Percentiles rank a stretch among this genome's conserved stretches.
phyloP scores from a whole-genome alignment of 2,329 filamentous ascomycete species.

The Beauveria sp. region DNA sequence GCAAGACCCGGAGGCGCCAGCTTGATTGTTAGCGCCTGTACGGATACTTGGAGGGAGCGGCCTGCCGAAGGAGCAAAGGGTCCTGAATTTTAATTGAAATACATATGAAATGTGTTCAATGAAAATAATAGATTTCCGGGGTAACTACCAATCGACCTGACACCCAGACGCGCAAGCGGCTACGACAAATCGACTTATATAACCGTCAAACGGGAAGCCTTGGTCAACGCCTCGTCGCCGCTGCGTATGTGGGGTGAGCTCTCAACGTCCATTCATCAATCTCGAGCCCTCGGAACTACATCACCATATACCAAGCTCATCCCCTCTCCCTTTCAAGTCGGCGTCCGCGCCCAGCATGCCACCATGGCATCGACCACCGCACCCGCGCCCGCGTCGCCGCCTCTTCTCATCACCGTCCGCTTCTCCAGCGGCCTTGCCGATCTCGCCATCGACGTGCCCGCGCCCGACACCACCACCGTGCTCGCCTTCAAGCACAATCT shows the following conservation, averaged over 20 bases:
- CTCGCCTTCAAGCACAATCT: conserved; percentile 77
- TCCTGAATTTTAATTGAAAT: neutral
- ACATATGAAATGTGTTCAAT: neutral
- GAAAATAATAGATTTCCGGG: neutral
- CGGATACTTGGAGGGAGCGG: no score
- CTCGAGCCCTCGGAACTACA: neutral
- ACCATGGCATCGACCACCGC: conserved; percentile 18
- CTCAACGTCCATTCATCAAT: neutral
- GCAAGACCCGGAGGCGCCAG: neutral
- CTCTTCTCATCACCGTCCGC: conserved; percentile 73
- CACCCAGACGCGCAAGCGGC: no score
- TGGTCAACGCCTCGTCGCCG: neutral
- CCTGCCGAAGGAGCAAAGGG: no score
- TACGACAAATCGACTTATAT: neutral
- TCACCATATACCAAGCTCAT: neutral
- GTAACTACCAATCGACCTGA: neutral
- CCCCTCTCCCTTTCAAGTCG: neutral
- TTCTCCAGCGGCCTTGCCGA: conserved; percentile 84
- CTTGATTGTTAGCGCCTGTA: neutral
- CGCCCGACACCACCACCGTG: conserved; percentile 62
- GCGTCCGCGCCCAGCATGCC: conserved; percentile 17
- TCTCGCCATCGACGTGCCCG: conserved; percentile 66
- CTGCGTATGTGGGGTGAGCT: neutral
- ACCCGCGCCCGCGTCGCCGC: conserved; percentile 23
- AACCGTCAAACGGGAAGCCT: neutral